These are phyloP conservation scores for Diaporthe vaccinii DNA, from an alignment of 2,329 filamentous ascomycete species.

Conservation along the genomic window DNA sequence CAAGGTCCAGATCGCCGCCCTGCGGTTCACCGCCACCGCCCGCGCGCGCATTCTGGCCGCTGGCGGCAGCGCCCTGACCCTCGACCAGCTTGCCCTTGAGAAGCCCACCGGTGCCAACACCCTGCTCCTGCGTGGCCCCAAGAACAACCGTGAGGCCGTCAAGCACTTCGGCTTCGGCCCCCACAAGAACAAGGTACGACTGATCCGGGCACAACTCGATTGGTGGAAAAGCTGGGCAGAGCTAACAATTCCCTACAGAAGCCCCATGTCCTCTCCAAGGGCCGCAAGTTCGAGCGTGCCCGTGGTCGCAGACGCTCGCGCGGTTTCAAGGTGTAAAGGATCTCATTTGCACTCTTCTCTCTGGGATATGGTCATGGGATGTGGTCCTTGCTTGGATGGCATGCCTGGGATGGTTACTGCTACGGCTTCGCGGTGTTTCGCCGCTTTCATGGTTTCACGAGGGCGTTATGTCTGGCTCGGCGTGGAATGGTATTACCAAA, in stretches of 20 bases:
- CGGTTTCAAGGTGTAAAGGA: constrained; percentile 99
- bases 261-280: constrained; percentile 97
- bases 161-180: constrained; percentile 99
- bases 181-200: constrained; percentile 92
- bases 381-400: constrained; percentile 39
- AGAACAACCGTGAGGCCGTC: constrained; percentile 97
- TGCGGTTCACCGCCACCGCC: constrained; percentile 96
- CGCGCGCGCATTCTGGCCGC: constrained; percentile 93
- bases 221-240: neutral
- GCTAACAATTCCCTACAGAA: constrained; percentile 73
- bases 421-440: constrained; percentile 29
- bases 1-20: constrained; percentile 93
- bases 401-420: constrained; percentile 34
- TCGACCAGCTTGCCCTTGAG: constrained; percentile 96
- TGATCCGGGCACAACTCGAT: constrained; percentile 8
- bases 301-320: constrained; percentile 98
- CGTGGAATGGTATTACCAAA: constrained; percentile 44
- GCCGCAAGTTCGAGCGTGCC: constrained; percentile 99
- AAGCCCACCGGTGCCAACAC: constrained; percentile 98
- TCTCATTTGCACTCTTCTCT: constrained; percentile 41
- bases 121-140: constrained; percentile 95
- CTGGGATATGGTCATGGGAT: constrained; percentile 25
- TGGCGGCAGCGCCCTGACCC: constrained; percentile 93
- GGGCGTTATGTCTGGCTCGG: constrained; percentile 54
- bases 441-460: constrained; percentile 45